phyloP scores from a whole-genome alignment of 768 basidiomycete species.

The Trametes gibbosa region DNA sequence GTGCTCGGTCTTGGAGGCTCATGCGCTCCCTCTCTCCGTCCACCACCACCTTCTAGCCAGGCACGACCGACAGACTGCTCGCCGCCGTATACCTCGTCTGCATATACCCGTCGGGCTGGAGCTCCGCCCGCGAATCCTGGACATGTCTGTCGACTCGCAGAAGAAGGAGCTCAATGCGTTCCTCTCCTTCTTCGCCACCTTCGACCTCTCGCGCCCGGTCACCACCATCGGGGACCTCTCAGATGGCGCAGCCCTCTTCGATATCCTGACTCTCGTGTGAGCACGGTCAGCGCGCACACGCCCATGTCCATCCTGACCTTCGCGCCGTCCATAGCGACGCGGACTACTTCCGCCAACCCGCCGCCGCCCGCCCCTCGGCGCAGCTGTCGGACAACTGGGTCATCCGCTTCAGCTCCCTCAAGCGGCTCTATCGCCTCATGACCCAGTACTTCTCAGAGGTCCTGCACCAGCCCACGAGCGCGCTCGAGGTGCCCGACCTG shows the following conservation, averaged over 20 bases:
- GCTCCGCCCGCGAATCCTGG: slow-evolving; percentile 13
- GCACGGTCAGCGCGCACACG: slow-evolving; percentile 28
- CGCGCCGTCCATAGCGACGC: slow-evolving; percentile 53
- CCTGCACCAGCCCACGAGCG: slow-evolving; percentile 72
- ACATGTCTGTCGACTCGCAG: slow-evolving; percentile 34
- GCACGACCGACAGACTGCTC: not conserved
- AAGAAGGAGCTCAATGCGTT: slow-evolving; percentile 76
- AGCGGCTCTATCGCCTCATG: slow-evolving; percentile 83
- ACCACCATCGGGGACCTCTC: slow-evolving; percentile 66
- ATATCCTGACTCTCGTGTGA: slow-evolving; percentile 74
- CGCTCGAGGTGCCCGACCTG: slow-evolving; percentile 84
- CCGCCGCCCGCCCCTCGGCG: slow-evolving; percentile 43
- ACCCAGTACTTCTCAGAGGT: slow-evolving; percentile 86
- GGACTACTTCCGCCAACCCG: slow-evolving; percentile 69
- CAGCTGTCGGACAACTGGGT: slow-evolving; percentile 88
- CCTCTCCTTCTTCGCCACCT: slow-evolving; percentile 75
- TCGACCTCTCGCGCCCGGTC: slow-evolving; percentile 64
- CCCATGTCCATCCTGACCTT: not conserved
- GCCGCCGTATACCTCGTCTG: slow-evolving; percentile 10
- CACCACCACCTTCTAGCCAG: not conserved
- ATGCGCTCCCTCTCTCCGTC: not conserved
- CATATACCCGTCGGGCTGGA: slow-evolving; percentile 16
- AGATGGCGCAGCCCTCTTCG: slow-evolving; percentile 75
- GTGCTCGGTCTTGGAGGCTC: not conserved
- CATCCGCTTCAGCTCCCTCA: slow-evolving; percentile 76